Evolutionary conservation across 345 rosid genomes (phyloP), one percentile per base, ranked within the genome.

Genomic region (Gossypium thurberi): DNA sequence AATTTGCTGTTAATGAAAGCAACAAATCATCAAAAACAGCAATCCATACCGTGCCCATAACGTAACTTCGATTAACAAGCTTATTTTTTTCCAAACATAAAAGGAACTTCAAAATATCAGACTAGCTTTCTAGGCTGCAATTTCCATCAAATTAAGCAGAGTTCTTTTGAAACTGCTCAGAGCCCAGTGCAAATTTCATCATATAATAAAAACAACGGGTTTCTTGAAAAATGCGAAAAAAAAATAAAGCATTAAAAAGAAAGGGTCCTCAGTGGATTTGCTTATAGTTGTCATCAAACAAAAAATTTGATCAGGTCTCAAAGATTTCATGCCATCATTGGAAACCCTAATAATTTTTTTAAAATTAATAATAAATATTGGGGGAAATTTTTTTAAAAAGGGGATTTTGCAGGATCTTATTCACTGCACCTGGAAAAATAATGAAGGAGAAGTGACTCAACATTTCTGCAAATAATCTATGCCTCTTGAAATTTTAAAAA

Each of bases 151-250:
- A 26, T 50, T 15, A 53, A 66, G 69, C 78, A 75, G 79, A 33
- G 7, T 73, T 74, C 26, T 7, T 9, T 0, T 40, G 46, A 17
- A 77, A 78, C 21, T 77, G 77, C 78, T 86, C 89, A 82, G 89
- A 84, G 89, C 87, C 87, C 89, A 86, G 89, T 84, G 89, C 89
- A 82, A 77, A 25, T 44, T 13, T 84, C 89, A 84, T 86, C 89
- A 86, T 83, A 33, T 33, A 33, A 33, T 33, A 33, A 33, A 33
- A 33, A 33, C 40, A 33, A 33, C 5, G 40, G 40, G 40, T 33
- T 33, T 4, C 40, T 33, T 33, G 7, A 33, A 33, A 33, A 33
- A 5, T 4, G 4, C 6, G 5, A 33, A 33, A 33, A 33, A 33
- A 33, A 5, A 5, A 5, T 0, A 33, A 33, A 4, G 6, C 6